Conservation (phyloP, 2,329 filamentous ascomycete genomes). For the Diaporthe sp. region DNA sequence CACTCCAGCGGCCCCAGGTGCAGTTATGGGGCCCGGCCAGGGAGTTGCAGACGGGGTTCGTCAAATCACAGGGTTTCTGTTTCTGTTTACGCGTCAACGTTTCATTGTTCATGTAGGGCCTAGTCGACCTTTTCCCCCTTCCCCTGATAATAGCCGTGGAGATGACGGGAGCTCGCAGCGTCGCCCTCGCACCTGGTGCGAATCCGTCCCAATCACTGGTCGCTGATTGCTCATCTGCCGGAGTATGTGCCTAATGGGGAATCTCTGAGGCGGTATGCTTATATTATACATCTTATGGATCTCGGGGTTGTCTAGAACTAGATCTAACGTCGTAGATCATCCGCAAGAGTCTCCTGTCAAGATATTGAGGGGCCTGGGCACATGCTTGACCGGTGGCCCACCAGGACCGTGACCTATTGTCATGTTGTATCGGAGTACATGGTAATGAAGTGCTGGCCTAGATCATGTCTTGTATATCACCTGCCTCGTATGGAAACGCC, state of each 20-base stretch:
- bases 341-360: slow-evolving; percentile 5
- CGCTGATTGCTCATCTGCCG: slow-evolving; percentile 4
- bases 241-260: background rate
- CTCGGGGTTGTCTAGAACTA: background rate
- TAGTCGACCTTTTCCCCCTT: background rate
- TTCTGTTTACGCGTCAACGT: slow-evolving; percentile 28
- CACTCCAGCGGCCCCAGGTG: background rate
- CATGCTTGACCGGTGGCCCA: slow-evolving; percentile 16
- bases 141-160: background rate
- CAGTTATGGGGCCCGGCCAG: background rate
- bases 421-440: background rate
- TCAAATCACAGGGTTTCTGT: slow-evolving; percentile 3
- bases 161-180: background rate
- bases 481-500: slow-evolving; percentile 19
- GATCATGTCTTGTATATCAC: slow-evolving; percentile 1
- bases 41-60: background rate
- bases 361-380: background rate
- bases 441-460: background rate
- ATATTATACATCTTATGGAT: slow-evolving; percentile 22
- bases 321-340: background rate
- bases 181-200: background rate
- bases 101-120: background rate
- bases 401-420: background rate
- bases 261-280: slow-evolving; percentile 10
- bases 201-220: slow-evolving; percentile 10